Evolutionary conservation across 164 flowering plant species (phyloP), one percentile per base, ranked within the genome.

Genomic region (Chimonanthus praecox): DNA sequence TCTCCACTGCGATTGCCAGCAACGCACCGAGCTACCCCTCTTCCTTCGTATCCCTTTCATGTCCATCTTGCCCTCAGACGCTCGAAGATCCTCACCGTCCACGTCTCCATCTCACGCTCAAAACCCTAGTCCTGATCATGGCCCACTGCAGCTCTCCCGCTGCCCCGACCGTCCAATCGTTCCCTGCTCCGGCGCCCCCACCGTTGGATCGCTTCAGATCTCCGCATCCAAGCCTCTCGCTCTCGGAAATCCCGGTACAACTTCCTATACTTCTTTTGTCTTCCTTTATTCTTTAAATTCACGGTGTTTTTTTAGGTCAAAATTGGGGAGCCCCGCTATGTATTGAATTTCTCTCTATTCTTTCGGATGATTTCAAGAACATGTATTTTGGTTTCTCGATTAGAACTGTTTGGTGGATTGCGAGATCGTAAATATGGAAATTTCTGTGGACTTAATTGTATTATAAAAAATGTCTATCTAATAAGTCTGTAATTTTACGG

Each of bases 41-140:
- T 49, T 62, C 72, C 76, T 64, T 72, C 77, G 15, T 47, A 69
- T 47, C 16, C 79, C 64, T 91, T 94, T 94, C 91, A 94, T 94
- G 98, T 94, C 98, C 98, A 92, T 90, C 93, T 88, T 79, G 90
- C 93, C 97, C 75, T 64, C 84, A 47, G 76, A 82, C 63, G 70
- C 80, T 70, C 83, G 84, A 70, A 83, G 84, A 73, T 72, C 90
- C 58, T 48, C 81, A 45, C 70, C 89, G 58, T 78, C 90, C 15
- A 75, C 85, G 0, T 69, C 85, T 60, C 13, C 13, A 4, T 20
- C 79, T 70, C 75, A 62, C 49, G 74, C 86, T 78, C 82, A 49
- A 74, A 87, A 85, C 89, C 87, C 90, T 85, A 81, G 45, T 70
- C 78, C 77, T 78, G 75, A 85, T 74, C 83, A 93, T 93, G 98